Percentiles rank a stretch among this genome's conserved stretches.
Evolutionary conservation across 2,329 filamentous ascomycete species (phyloP).

Genomic region (Trichophyton rubrum): DNA sequence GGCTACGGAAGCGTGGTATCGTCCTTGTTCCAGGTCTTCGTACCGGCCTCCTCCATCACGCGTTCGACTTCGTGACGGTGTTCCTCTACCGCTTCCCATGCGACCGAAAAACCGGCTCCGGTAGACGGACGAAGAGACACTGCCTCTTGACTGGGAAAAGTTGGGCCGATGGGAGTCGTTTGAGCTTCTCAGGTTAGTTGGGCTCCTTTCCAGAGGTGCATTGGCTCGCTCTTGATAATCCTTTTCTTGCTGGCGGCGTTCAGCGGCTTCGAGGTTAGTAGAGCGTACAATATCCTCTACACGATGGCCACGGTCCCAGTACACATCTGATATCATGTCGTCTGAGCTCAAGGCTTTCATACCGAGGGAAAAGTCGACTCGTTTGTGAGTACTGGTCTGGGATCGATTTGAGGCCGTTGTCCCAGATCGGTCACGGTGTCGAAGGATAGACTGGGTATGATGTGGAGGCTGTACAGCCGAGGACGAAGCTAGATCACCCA

Average conservation of each 20-base stretch:
- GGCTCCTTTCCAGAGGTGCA: slow-evolving; percentile 10
- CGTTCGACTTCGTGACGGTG: background rate
- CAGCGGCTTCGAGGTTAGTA: slow-evolving; percentile 29
- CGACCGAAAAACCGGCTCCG: slow-evolving; percentile 52
- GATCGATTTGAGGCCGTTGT: slow-evolving; percentile 30
- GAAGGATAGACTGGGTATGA: slow-evolving; percentile 43
- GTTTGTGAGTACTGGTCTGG: slow-evolving; percentile 48
- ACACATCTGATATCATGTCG: slow-evolving; percentile 53
- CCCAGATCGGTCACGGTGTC: slow-evolving; percentile 27
- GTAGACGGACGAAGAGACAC: slow-evolving; percentile 31
- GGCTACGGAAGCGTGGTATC: slow-evolving; percentile 26
- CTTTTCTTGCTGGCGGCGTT: slow-evolving; percentile 25
- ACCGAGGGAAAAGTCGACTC: slow-evolving; percentile 59
- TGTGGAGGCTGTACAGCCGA: slow-evolving; percentile 17
- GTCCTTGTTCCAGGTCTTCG: slow-evolving; percentile 36
- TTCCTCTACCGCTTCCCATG: slow-evolving; percentile 19
- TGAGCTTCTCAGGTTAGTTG: slow-evolving; percentile 14
- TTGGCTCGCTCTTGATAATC: slow-evolving; percentile 7
- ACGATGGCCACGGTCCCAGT: slow-evolving; percentile 41
- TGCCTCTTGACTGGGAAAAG: slow-evolving; percentile 13
- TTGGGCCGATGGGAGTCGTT: slow-evolving; percentile 16
- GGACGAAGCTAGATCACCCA: slow-evolving; percentile 27
- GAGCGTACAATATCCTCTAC: slow-evolving; percentile 30
- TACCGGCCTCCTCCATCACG: slow-evolving; percentile 19
- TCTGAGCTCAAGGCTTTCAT: slow-evolving; percentile 47